Percentiles rank a stretch among this genome's conserved stretches.
Evolutionary conservation across 371 early-diverging fungal genomes (phyloP).

Genomic region (Umbelopsis sp.): DNA sequence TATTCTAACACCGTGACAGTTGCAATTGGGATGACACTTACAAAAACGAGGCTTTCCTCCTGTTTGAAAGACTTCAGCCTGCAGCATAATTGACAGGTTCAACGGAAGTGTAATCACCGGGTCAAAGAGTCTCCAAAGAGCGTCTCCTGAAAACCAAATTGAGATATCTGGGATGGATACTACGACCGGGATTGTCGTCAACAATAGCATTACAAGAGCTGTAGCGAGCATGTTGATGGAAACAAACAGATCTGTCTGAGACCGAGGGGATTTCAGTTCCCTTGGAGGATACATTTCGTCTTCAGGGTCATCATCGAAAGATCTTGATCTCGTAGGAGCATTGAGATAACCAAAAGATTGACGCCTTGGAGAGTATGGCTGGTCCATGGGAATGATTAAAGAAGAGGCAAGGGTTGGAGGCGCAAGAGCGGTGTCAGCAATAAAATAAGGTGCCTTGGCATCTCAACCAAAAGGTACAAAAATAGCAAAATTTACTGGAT

Average conservation of each 20-base stretch:
- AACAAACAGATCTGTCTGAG: neutral
- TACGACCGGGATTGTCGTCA: conserved; percentile 48
- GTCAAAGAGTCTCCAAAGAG: conserved; percentile 49
- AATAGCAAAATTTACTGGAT: too few species aligned
- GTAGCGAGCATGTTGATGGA: conserved; percentile 27
- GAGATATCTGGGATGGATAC: conserved; percentile 33
- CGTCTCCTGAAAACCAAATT: conserved; percentile 46
- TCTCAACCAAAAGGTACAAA: too few species aligned
- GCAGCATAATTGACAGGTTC: conserved; percentile 43
- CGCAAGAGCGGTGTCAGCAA: neutral
- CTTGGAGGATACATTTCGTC: neutral
- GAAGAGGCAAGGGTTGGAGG: neutral
- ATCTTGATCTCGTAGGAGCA: neutral
- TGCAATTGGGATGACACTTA: conserved; percentile 18
- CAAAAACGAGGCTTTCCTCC: conserved; percentile 36
- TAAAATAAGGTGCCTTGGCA: too few species aligned
- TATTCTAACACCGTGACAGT: neutral
- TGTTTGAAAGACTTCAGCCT: conserved; percentile 33
- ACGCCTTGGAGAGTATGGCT: neutral
- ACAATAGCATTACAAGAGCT: conserved; percentile 37
- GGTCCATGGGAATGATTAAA: neutral
- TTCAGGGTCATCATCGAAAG: neutral
- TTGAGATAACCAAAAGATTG: neutral
- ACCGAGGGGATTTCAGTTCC: neutral
- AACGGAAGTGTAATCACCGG: conserved; percentile 49